Percentiles rank a stretch among this genome's conserved stretches.
phyloP scores from a whole-genome alignment of 768 basidiomycete genomes.

The Pleurotus ostreatus region DNA sequence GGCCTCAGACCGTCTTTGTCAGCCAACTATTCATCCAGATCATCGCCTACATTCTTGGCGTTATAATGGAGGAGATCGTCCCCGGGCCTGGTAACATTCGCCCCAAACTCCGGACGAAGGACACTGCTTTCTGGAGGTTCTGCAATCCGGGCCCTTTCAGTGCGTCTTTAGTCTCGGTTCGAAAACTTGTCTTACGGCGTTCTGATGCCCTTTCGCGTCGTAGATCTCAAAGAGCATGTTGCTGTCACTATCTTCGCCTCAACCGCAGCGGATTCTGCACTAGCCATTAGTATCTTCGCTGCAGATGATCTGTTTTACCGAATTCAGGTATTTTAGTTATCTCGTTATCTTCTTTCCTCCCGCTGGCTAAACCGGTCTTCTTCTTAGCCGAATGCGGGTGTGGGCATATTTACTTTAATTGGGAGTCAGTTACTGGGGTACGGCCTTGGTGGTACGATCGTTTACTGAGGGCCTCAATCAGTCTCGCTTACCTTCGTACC shows the following conservation, averaged over 20 bases:
- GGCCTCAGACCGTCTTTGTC: conserved; percentile 46
- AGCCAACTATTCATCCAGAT: conserved; percentile 48
- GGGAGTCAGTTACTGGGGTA: conserved; percentile 37
- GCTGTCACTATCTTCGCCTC: conserved; percentile 59
- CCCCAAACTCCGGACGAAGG: conserved; percentile 22
- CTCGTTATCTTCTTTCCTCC: neutral
- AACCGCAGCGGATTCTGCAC: conserved; percentile 55
- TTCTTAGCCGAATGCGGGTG: conserved; percentile 33
- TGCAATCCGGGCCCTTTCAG: conserved; percentile 65
- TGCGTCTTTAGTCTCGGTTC: conserved; percentile 20
- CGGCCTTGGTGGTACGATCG: conserved; percentile 29
- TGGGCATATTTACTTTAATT: conserved; percentile 40
- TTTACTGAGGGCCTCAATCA: neutral
- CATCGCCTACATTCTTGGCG: conserved; percentile 48
- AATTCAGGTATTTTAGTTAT: conserved; percentile 25
- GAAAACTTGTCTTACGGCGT: too few species aligned
- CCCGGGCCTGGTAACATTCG: conserved; percentile 28
- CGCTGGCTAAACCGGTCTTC: neutral
- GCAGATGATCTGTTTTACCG: conserved; percentile 46
- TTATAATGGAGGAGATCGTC: conserved; percentile 33
- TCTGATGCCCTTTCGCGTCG: too few species aligned
- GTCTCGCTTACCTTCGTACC: neutral
- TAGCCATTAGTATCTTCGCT: conserved; percentile 58
- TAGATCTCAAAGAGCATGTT: conserved; percentile 55
- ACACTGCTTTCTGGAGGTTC: conserved; percentile 45